Conservation (phyloP, 805 yeast species). For the Clavispora fructus region DNA sequence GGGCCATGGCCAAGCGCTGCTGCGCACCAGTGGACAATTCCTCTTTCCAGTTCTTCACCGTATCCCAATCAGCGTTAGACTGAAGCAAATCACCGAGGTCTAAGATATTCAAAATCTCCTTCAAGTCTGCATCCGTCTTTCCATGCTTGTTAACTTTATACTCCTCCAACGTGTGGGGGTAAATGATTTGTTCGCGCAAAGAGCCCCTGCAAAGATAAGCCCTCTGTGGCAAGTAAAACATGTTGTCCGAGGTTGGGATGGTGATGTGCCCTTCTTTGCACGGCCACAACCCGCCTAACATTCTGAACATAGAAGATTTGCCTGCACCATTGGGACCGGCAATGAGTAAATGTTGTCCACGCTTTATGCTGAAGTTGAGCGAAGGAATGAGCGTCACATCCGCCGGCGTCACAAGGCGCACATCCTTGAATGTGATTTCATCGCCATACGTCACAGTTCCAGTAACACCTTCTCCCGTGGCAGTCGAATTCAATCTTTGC, state of each 20-base stretch:
- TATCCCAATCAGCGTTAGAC: conserved; percentile 43
- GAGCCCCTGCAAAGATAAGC: conserved; percentile 82
- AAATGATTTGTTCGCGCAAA: conserved; percentile 81
- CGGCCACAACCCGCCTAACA: conserved; percentile 93
- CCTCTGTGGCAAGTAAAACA: conserved; percentile 88
- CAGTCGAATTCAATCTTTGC: conserved; percentile 15
- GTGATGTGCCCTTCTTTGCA: conserved; percentile 53
- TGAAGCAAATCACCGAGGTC: conserved; percentile 53
- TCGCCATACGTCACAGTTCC: conserved; percentile 35
- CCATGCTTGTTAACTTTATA: conserved; percentile 34
- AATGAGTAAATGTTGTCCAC: conserved; percentile 80
- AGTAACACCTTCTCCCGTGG: conserved; percentile 6
- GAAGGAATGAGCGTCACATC: conserved; percentile 65
- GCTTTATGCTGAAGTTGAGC: conserved; percentile 65
- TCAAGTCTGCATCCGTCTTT: conserved; percentile 46
- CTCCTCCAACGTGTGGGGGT: conserved; percentile 69
- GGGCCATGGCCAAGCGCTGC: conserved; percentile 88
- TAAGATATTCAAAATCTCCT: conserved; percentile 49
- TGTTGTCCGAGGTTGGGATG: conserved; percentile 59
- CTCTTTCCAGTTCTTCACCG: conserved; percentile 79
- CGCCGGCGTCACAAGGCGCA: conserved; percentile 83
- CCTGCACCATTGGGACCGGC: conserved; percentile 98
- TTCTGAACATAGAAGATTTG: conserved; percentile 84
- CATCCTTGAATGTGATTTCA: conserved; percentile 64
- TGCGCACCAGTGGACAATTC: conserved; percentile 88